These are phyloP conservation scores for Alectoria sarmentosa DNA, from an alignment of 495 filamentous ascomycete genomes.

Conservation along the genomic window DNA sequence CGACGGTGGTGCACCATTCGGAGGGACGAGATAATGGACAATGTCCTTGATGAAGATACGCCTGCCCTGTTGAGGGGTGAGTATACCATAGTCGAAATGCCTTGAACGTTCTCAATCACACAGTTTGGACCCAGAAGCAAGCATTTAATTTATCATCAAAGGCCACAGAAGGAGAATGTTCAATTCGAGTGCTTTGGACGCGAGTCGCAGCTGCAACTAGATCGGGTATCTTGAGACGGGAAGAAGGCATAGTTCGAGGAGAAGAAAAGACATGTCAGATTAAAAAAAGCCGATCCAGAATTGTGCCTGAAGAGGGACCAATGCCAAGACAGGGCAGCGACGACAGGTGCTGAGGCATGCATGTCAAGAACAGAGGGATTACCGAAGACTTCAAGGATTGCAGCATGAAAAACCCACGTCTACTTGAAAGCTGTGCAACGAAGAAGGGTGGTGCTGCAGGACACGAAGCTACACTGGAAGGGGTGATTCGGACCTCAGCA, in stretches of 20 bases:
- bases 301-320: background rate
- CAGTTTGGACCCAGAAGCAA: background rate
- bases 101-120: background rate
- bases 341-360: background rate
- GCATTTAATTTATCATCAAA: background rate
- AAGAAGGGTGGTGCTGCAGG: conserved; percentile 18
- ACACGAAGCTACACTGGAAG: conserved; percentile 21
- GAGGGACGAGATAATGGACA: conserved; percentile 79
- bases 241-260: background rate
- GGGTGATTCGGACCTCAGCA: conserved; percentile 53
- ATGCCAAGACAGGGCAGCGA: conserved; percentile 1
- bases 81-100: conserved; percentile 21
- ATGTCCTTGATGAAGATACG: conserved; percentile 98
- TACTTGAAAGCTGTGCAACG: conserved; percentile 14
- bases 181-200: background rate
- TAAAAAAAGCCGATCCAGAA: background rate
- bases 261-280: background rate
- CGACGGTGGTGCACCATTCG: conserved; percentile 52
- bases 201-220: background rate
- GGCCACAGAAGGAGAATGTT: background rate
- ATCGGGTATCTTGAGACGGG: background rate
- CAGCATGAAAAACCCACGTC: conserved; percentile 12
- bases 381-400: conserved; percentile 3
- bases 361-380: background rate
- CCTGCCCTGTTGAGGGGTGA: conserved; percentile 51